These are phyloP conservation scores for Sugiyamaella qingdaonensis DNA, from an alignment of 805 yeast species.

Conservation along the genomic window DNA sequence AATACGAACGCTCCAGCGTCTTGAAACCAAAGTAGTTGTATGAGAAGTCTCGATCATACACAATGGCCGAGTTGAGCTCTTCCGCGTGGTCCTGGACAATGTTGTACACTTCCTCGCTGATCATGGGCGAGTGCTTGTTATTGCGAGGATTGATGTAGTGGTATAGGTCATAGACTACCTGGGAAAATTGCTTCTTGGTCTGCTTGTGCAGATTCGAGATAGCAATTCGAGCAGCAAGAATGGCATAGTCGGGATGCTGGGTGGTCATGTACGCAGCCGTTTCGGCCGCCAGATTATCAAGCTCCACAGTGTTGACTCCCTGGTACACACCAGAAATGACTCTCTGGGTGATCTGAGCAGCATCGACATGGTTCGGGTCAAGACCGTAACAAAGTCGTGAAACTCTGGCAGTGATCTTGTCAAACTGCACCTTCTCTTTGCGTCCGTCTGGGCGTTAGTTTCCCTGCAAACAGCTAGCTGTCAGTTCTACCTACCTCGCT, in stretches of 20 bases:
- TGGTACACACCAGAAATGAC: conserved; percentile 91
- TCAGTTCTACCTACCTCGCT: conserved; percentile 18
- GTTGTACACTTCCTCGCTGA: conserved; percentile 61
- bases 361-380: conserved; percentile 87
- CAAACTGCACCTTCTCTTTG: conserved; percentile 90
- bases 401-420: conserved; percentile 92
- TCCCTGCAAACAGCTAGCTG: neutral
- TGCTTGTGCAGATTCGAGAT: conserved; percentile 92
- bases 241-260: conserved; percentile 95
- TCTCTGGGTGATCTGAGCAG: conserved; percentile 92
- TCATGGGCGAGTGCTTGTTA: conserved; percentile 61
- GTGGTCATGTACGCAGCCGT: conserved; percentile 98
- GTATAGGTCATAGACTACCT: conserved; percentile 68
- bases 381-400: conserved; percentile 92
- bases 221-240: conserved; percentile 92
- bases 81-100: conserved; percentile 62
- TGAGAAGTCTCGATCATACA: conserved; percentile 70
- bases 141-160: conserved; percentile 79
- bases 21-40: conserved; percentile 85
- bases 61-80: conserved; percentile 67
- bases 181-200: conserved; percentile 80
- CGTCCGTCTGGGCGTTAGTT: conserved; percentile 64
- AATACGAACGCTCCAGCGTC: conserved; percentile 85
- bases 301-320: conserved; percentile 91
- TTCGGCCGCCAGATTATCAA: conserved; percentile 85